Percentiles rank a stretch among this genome's conserved stretches.
Conservation (phyloP, 805 yeast species). For the Scheffersomyces coipomensis region DNA sequence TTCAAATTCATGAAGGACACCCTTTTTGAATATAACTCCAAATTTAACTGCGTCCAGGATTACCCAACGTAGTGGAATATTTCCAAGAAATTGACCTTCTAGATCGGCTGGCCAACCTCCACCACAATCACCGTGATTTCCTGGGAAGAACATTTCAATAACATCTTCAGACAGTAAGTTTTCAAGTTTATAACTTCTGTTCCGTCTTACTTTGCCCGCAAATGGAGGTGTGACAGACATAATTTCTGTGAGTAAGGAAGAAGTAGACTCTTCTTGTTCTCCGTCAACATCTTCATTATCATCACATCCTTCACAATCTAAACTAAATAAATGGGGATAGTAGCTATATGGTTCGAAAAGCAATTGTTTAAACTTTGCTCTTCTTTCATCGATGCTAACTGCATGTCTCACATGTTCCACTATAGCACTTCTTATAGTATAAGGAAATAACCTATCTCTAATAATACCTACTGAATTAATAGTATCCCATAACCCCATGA, state of each 20-base stretch:
- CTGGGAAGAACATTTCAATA: conserved; percentile 65
- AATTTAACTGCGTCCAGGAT: conserved; percentile 48
- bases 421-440: conserved; percentile 46
- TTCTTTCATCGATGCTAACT: conserved; percentile 63
- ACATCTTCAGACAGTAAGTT: conserved; percentile 23
- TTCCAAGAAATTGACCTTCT: conserved; percentile 41
- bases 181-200: conserved; percentile 1
- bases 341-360: conserved; percentile 38
- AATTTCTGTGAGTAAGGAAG: background rate
- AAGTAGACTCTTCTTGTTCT: background rate
- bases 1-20: conserved; percentile 40
- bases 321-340: conserved; percentile 9
- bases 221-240: background rate
- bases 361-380: conserved; percentile 62
- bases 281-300: conserved; percentile 5
- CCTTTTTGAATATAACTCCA: conserved; percentile 47
- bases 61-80: conserved; percentile 62
- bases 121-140: conserved; percentile 68
- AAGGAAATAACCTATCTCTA: conserved; percentile 59
- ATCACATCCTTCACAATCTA: conserved; percentile 7
- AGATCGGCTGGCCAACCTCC: conserved; percentile 57
- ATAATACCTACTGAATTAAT: conserved; percentile 65
- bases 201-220: background rate
- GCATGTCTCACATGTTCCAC: conserved; percentile 68
- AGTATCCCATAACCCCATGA: conserved; percentile 70